Evolutionary conservation across 768 basidiomycete genomes (phyloP), one percentile per base, ranked within the genome.

Genomic region (Strobilomyces confusus): DNA sequence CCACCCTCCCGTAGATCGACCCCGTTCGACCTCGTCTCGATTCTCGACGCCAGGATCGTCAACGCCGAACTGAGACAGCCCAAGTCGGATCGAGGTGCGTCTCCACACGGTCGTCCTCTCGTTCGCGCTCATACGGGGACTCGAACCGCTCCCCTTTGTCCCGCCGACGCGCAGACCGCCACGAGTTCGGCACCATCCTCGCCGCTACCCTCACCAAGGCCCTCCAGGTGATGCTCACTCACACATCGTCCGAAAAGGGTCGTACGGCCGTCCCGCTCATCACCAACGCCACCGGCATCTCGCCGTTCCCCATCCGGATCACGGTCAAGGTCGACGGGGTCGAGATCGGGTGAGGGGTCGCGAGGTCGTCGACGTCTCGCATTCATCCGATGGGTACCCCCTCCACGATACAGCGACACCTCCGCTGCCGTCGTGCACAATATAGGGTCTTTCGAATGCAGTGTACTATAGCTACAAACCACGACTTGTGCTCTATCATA

Each of bases 51-150:
- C 63, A 92, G 90, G 89, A 73, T 84, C 14, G 82, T 92, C 56
- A 91, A 89, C 49, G 88, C 83, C 9, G 89, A 92, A 71, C 73
- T 92, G 14, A 80, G 82, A 47, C 89, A 90, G 60, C 85, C 85
- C 0, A 83, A 80, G 36, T 71, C 77, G 11, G 87, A 87, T 48
- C 72, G 72, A 76, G 85, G 87, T 83, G 55, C 19, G 63, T 12
- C 12, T 26, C 15, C 7, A 5, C 15, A 4, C n/a, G 14, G 6
- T 17, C 44, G 3, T n/a, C 4, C 4, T 51, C 1, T 44, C 30
- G 9, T 37, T 22, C 15, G 13, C 13, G 26, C 54, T 63, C 33
- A 15, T 34, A 19, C 15, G 14, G 48, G n/a, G n/a, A n/a, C 29
- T 29, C 29, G 29, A 29, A 29, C 8, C 0, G 20, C 9, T n/a